Conservation (phyloP, 148 eudicot genomes). For the Simmondsia chinensis region DNA sequence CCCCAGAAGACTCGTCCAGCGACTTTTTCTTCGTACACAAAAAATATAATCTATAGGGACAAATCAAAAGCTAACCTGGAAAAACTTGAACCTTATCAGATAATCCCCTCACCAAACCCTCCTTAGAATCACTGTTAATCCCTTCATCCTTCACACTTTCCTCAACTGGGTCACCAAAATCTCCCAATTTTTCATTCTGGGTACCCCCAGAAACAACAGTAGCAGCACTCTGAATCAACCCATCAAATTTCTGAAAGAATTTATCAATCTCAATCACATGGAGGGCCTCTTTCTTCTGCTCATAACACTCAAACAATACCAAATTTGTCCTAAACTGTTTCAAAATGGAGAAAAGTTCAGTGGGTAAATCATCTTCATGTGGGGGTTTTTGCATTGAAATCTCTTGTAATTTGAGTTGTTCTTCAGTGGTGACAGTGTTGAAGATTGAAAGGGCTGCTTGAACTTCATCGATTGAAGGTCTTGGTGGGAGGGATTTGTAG, state of each 20-base stretch:
- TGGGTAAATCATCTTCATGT: conserved; percentile 16
- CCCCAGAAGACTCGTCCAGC: not conserved
- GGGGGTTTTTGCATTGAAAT: conserved; percentile 18
- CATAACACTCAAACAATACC: conserved; percentile 20
- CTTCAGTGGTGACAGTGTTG: conserved; percentile 18
- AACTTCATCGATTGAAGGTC: conserved; percentile 43
- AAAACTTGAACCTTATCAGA: conserved; percentile 6
- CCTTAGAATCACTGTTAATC: conserved; percentile 5
- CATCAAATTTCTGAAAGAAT: conserved; percentile 27
- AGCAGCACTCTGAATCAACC: conserved; percentile 32
- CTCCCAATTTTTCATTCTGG: conserved; percentile 9
- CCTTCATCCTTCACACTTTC: conserved; percentile 13
- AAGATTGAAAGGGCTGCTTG: conserved; percentile 38
- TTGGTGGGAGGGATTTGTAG: conserved; percentile 42
- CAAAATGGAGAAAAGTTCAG: conserved; percentile 35
- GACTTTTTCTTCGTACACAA: not conserved
- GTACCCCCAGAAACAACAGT: conserved; percentile 24
- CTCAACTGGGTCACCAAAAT: conserved; percentile 23
- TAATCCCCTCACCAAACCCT: conserved; percentile 16
- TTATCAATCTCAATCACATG: conserved; percentile 28
- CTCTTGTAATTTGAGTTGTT: conserved; percentile 15
- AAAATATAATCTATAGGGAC: not conserved
- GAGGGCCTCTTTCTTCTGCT: conserved; percentile 28
- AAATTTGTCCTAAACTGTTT: conserved; percentile 21
- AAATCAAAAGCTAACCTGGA: conserved; percentile 11